A percentile compares a stretch with the other conserved stretches of the same genome.
These are phyloP conservation scores for Tylopilus sp. DNA, from an alignment of 1,284 basidiomycete genomes.

Conservation along the genomic window DNA sequence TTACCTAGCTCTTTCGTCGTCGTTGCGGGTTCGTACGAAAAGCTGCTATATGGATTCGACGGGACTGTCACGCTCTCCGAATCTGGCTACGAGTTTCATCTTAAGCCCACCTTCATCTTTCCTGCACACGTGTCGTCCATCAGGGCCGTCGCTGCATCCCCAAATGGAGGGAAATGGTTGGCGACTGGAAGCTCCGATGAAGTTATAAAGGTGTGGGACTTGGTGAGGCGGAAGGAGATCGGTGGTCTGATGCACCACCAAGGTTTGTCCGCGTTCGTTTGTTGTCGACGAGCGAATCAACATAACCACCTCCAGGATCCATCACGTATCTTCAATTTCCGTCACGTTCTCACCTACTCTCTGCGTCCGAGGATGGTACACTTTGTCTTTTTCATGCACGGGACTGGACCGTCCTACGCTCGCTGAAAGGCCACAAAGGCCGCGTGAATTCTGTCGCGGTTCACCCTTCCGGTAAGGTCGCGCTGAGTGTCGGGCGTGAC, in stretches of 20 bases:
- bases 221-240: slow-evolving; percentile 85
- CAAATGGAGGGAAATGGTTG: slow-evolving; percentile 89
- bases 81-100: slow-evolving; percentile 39
- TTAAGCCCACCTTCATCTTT: slow-evolving; percentile 92
- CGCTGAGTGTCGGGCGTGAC: slow-evolving; percentile 88
- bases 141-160: slow-evolving; percentile 83
- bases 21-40: slow-evolving; percentile 92
- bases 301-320: slow-evolving; percentile 53
- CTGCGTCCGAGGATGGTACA: slow-evolving; percentile 87
- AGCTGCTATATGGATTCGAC: slow-evolving; percentile 88
- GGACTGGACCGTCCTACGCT: slow-evolving; percentile 89
- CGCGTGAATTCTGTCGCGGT: slow-evolving; percentile 87
- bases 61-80: slow-evolving; percentile 49
- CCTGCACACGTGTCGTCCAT: slow-evolving; percentile 94
- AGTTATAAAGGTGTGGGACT: slow-evolving; percentile 97
- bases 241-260: slow-evolving; percentile 91
- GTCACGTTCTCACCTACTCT: slow-evolving; percentile 83
- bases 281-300: not conserved
- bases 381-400: slow-evolving; percentile 87
- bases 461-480: slow-evolving; percentile 90
- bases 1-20: slow-evolving; percentile 75
- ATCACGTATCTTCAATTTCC: slow-evolving; percentile 89
- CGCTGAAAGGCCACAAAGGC: slow-evolving; percentile 90
- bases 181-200: slow-evolving; percentile 95
- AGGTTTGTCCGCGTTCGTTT: slow-evolving; percentile 50